Percentiles rank a stretch among this genome's conserved stretches.
Evolutionary conservation across 192 early-diverging fungal genomes (phyloP).

Genomic region (Backusella parvicylindrica): DNA sequence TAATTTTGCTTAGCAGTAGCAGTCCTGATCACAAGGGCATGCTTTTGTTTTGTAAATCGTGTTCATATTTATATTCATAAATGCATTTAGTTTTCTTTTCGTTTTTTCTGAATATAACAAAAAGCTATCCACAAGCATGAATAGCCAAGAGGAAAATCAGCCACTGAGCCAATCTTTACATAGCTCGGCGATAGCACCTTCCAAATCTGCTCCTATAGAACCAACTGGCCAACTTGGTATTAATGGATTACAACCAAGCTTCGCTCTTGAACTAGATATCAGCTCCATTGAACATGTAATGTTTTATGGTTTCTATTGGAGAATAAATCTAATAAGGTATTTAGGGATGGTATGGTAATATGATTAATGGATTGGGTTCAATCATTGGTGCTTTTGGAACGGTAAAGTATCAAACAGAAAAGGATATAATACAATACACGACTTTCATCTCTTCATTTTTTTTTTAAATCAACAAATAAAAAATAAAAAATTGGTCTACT

Average conservation of each 20-base stretch:
- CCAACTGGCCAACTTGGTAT: background rate
- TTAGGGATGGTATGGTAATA: conserved; percentile 39
- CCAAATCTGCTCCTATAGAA: background rate
- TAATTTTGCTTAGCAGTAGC: background rate
- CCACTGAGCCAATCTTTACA: background rate
- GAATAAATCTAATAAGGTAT: background rate
- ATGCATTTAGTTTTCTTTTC: background rate
- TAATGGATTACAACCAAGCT: conserved; percentile 17
- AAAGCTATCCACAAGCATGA: background rate
- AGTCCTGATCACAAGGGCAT: background rate
- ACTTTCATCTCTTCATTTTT: background rate
- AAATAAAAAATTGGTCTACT: background rate
- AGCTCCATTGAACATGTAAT: conserved; percentile 27
- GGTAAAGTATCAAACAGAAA: conserved; percentile 11
- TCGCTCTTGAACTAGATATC: conserved; percentile 16
- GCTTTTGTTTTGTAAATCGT: background rate
- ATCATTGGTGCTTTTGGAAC: conserved; percentile 44
- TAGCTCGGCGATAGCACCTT: background rate
- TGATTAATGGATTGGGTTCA: conserved; percentile 42
- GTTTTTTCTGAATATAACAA: background rate
- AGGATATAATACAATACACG: background rate
- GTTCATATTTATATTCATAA: background rate
- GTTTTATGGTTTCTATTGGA: background rate
- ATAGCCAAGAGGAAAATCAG: background rate
- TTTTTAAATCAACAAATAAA: background rate